These are phyloP conservation scores for Ambrosiella xylebori DNA, from an alignment of 2,329 filamentous ascomycete species.

Conservation along the genomic window DNA sequence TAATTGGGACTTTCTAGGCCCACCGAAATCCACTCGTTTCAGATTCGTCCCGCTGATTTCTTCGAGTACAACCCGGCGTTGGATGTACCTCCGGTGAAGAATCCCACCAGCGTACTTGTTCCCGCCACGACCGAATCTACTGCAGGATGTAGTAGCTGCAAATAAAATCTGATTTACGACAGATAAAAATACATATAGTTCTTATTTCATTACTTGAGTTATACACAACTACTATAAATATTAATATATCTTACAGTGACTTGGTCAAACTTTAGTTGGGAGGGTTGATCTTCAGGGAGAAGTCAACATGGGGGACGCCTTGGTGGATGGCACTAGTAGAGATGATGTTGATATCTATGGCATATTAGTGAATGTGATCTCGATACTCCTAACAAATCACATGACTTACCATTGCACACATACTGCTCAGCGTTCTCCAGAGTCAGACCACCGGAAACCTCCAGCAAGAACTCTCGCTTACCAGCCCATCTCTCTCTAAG, in stretches of 20 bases:
- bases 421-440: constrained; percentile 69
- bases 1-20: constrained; percentile 21
- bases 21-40: constrained; percentile 30
- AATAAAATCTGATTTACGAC: not conserved
- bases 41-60: constrained; percentile 29
- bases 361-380: constrained; percentile 14
- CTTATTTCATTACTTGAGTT: too few species aligned
- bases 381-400: not conserved
- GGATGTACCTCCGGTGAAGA: constrained; percentile 24
- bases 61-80: constrained; percentile 30
- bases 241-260: not conserved
- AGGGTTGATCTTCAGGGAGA: constrained; percentile 67
- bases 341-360: constrained; percentile 73
- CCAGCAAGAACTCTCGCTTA: constrained; percentile 58
- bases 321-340: constrained; percentile 96
- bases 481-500: constrained; percentile 69
- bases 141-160: not conserved
- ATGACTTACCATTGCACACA: constrained; percentile 48
- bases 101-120: constrained; percentile 25
- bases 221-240: too few species aligned
- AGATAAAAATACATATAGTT: not conserved
- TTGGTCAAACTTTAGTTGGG: constrained; percentile 7
- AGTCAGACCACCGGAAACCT: constrained; percentile 82
- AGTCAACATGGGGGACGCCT: constrained; percentile 84
- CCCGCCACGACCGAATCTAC: constrained; percentile 12